A percentile compares a stretch with the other conserved stretches of the same genome.
Conservation (phyloP, 1,139 yeast genomes). For the Scheffersomyces titani region DNA sequence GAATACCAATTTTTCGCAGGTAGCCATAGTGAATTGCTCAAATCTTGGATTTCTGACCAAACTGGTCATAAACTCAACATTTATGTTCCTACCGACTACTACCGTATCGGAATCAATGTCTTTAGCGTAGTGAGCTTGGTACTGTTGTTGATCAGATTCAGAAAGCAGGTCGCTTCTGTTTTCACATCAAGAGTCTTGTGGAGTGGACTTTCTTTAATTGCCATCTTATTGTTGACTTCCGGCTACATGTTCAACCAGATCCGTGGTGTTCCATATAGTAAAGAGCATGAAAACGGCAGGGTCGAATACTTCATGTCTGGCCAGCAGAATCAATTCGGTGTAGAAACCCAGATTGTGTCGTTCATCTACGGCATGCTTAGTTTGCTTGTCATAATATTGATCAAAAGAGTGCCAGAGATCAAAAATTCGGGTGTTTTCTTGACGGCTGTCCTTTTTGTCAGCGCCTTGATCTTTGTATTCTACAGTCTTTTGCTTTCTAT, state of each 20-base stretch:
- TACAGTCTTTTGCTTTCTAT: constrained; percentile 57
- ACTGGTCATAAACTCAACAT: constrained; percentile 50
- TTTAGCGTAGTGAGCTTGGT: constrained; percentile 35
- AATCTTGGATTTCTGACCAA: constrained; percentile 34
- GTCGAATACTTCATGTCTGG: constrained; percentile 64
- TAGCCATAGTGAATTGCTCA: constrained; percentile 47
- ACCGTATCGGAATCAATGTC: constrained; percentile 52
- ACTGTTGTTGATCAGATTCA: constrained; percentile 21
- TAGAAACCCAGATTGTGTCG: constrained; percentile 77
- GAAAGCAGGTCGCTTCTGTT: constrained; percentile 33
- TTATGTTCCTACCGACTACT: constrained; percentile 56
- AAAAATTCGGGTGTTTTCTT: constrained; percentile 43
- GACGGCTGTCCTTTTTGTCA: constrained; percentile 41
- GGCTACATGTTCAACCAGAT: constrained; percentile 95
- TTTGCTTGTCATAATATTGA: constrained; percentile 47
- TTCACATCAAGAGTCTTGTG: constrained; percentile 48
- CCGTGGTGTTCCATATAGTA: constrained; percentile 72
- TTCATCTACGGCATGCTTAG: constrained; percentile 63
- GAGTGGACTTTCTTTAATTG: constrained; percentile 62
- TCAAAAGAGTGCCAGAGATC: constrained; percentile 50
- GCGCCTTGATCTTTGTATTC: constrained; percentile 44
- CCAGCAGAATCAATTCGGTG: constrained; percentile 75
- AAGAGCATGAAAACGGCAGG: constrained; percentile 55
- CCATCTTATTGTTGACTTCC: constrained; percentile 70
- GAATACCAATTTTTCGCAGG: constrained; percentile 57